Evolutionary conservation across 768 basidiomycete species (phyloP).

Genomic region (Pleurotus citrinopileatus): DNA sequence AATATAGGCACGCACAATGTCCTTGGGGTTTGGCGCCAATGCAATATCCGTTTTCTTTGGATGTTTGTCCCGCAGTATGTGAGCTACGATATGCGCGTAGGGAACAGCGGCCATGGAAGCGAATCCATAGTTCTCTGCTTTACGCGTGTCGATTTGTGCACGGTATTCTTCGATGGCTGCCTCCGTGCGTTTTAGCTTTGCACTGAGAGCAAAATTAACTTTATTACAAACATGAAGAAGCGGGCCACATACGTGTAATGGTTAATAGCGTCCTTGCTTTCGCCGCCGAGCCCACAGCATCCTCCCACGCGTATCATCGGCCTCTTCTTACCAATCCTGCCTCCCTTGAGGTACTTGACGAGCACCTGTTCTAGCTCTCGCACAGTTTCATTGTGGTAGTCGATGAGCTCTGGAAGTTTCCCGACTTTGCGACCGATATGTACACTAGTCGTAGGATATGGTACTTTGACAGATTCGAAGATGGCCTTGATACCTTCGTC

Average conservation of each 20-base stretch:
- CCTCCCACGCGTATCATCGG: conserved; percentile 82
- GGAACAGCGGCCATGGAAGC: conserved; percentile 88
- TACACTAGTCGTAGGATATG: conserved; percentile 89
- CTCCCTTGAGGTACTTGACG: conserved; percentile 86
- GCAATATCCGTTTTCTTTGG: conserved; percentile 70
- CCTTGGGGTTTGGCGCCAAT: conserved; percentile 86
- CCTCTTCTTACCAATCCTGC: conserved; percentile 73
- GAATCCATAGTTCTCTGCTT: conserved; percentile 89
- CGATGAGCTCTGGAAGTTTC: conserved; percentile 84
- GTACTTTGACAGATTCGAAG: conserved; percentile 72
- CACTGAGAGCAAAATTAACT: conserved; percentile 25
- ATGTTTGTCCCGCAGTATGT: conserved; percentile 61
- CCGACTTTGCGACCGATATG: conserved; percentile 89
- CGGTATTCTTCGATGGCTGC: conserved; percentile 72
- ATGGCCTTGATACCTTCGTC: conserved; percentile 82
- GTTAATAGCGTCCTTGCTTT: conserved; percentile 89
- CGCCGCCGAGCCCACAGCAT: conserved; percentile 78
- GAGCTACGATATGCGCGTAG: conserved; percentile 84
- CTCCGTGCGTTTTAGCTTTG: conserved; percentile 65
- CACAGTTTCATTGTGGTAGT: conserved; percentile 93
- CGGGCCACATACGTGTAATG: conserved; percentile 73
- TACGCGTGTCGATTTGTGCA: conserved; percentile 64
- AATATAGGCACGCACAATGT: conserved; percentile 55
- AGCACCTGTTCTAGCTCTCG: conserved; percentile 85
- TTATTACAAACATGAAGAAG: background rate